Conservation (phyloP, 129 eudicot genomes). For the Centaurea solstitialis region DNA sequence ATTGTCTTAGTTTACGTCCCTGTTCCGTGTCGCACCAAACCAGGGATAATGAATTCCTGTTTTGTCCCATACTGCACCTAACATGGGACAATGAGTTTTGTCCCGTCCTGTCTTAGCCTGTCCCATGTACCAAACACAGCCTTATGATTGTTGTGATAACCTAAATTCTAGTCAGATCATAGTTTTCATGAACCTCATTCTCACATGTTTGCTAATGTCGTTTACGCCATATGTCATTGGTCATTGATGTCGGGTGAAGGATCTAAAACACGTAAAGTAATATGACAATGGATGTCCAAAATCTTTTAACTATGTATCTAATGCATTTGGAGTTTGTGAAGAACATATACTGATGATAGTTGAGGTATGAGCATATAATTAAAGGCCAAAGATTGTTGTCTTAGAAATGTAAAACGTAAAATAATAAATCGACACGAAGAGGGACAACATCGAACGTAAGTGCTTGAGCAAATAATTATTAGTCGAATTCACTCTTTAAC, state of each 20-base stretch:
- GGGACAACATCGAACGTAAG: not conserved
- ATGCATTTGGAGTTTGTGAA: not conserved
- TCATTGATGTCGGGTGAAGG: not conserved
- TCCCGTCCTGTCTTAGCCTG: too few species aligned
- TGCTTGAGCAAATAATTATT: too few species aligned
- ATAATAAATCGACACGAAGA: too few species aligned
- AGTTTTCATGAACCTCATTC: not conserved
- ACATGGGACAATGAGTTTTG: too few species aligned
- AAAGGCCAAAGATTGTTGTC: not conserved
- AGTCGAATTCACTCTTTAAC: too few species aligned
- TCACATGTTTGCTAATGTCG: not conserved
- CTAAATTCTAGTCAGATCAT: not conserved
- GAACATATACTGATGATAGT: not conserved
- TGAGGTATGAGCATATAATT: not conserved
- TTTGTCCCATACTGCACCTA: too few species aligned
- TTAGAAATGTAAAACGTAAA: too few species aligned
- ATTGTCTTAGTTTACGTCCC: too few species aligned
- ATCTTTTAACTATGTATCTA: not conserved
- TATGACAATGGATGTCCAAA: not conserved
- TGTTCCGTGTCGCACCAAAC: too few species aligned
- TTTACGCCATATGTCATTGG: not conserved
- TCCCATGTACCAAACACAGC: too few species aligned
- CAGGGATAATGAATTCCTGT: too few species aligned
- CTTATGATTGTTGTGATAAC: not conserved
- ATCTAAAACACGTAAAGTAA: not conserved